A percentile compares a stretch with the other conserved stretches of the same genome.
Conservation (phyloP, 768 basidiomycete species). For the Termitomyces titanicus region DNA sequence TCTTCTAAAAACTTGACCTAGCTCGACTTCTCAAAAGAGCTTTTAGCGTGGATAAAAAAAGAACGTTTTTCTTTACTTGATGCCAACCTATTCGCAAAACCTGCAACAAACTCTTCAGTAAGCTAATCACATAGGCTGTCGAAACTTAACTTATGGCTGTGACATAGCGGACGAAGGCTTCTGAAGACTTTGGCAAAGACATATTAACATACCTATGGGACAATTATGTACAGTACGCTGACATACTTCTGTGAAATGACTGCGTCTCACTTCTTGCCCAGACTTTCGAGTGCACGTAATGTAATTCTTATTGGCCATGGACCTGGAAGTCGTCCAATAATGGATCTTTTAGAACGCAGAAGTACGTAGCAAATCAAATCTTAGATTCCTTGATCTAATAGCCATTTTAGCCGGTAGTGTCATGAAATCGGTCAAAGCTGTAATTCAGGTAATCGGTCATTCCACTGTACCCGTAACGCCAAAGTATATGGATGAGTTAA, state of each 20-base stretch:
- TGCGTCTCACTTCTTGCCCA: constrained; percentile 24
- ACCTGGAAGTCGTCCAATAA: constrained; percentile 71
- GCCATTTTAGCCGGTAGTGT: constrained; percentile 39
- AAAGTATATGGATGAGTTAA: constrained; percentile 50
- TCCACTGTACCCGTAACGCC: constrained; percentile 53
- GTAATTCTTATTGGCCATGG: constrained; percentile 89
- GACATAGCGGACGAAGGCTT: constrained; percentile 35
- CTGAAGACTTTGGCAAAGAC: constrained; percentile 47
- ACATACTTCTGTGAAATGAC: not conserved
- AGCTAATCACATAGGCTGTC: not conserved
- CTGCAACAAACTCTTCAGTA: constrained; percentile 35
- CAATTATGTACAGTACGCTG: constrained; percentile 83
- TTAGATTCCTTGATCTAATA: not conserved
- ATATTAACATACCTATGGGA: constrained; percentile 91
- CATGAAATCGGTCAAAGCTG: constrained; percentile 60
- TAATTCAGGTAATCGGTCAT: constrained; percentile 78
- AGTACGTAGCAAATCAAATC: constrained; percentile 37
- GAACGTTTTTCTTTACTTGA: constrained; percentile 78
- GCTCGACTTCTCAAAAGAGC: constrained; percentile 81
- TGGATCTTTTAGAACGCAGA: constrained; percentile 69
- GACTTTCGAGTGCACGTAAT: constrained; percentile 67
- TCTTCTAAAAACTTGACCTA: constrained; percentile 25
- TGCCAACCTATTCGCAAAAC: constrained; percentile 77
- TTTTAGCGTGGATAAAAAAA: constrained; percentile 72
- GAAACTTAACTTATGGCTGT: not conserved